Base-by-base conservation (phyloP, 2,329 filamentous ascomycete species). In the Diaporthe amygdali region DNA sequence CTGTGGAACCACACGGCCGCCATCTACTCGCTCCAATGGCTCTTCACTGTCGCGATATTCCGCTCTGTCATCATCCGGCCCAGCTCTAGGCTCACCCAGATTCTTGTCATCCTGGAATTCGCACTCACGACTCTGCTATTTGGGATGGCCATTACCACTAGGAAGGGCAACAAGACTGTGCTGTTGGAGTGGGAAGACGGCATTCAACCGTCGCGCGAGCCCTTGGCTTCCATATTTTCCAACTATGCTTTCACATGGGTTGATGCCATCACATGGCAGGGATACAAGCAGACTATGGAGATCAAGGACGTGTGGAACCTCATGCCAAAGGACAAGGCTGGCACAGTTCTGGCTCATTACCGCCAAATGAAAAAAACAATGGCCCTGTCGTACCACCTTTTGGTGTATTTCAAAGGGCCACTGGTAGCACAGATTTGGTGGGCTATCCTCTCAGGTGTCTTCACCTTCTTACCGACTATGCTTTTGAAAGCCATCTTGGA, bases 1-100 rank as follows among this genome's bases (percentile, higher is more conserved):
- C 84, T 98, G 10, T 99, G 96, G 96, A 95, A 96, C 79, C 96
- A 99, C 81, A 98, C 96, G 0, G 93, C 94, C 25, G 83, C 88
- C 74, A 90, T 99, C 68, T 99, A 99, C 81, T 88, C 89, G 68
- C 84, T 91, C 68, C 92, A 95, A 79, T 99, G 96, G 94, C 78
- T 96, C 6, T 91, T 95, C 77, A 87, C 88, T 10, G 74, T 96
- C 30, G 85, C 94, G 75, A 82, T 96, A 7, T 96, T 98, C 84
- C 94, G 96, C 71, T 97, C 96, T 3, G 92, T 90, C 66, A 83
- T 98, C 71, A 91, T 98, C 73, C 92, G 96, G 80, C 92, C 94
- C 0, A 86, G 85, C 63, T 93, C 93, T 9, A 82, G 80, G 67
- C 80, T 91, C 47, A 85, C 90, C 5, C 88, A 92, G 78, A 85